phyloP scores from a whole-genome alignment of 768 basidiomycete species.

The Sarcomyxa edulis region DNA sequence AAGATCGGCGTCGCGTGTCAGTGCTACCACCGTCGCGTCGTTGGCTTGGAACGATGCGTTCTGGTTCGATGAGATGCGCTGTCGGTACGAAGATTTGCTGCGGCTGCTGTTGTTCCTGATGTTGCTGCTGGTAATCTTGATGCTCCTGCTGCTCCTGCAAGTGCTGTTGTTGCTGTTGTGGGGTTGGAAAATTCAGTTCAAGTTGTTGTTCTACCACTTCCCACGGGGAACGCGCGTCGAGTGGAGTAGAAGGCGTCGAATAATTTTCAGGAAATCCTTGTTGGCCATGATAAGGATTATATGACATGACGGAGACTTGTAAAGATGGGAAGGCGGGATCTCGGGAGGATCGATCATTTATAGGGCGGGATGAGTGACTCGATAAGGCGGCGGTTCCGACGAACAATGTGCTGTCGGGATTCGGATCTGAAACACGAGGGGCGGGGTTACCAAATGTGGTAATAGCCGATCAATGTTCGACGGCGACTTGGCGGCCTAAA shows the following conservation, averaged over 20 bases:
- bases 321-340: not conserved
- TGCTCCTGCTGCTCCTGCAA: slow-evolving; percentile 20
- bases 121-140: slow-evolving; percentile 20
- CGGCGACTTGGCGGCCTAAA: too few relatives aligned
- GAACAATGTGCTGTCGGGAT: too few relatives aligned
- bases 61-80: slow-evolving; percentile 22
- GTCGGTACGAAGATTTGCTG: slow-evolving; percentile 19
- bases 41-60: slow-evolving; percentile 25
- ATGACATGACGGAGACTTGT: slow-evolving; percentile 33
- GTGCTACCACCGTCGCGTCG: slow-evolving; percentile 7
- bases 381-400: too few relatives aligned
- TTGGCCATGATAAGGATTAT: slow-evolving; percentile 37
- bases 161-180: slow-evolving; percentile 19
- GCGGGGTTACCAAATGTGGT: too few relatives aligned
- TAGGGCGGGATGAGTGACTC: slow-evolving; percentile 7
- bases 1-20: slow-evolving; percentile 11
- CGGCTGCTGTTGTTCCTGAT: too few relatives aligned
- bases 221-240: slow-evolving; percentile 33
- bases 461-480: too few relatives aligned
- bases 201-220: slow-evolving; percentile 11
- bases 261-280: slow-evolving; percentile 43
- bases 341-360: slow-evolving; percentile 3
- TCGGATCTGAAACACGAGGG: too few relatives aligned
- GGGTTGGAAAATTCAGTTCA: slow-evolving; percentile 19
- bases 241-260: slow-evolving; percentile 44